A percentile compares a stretch with the other conserved stretches of the same genome.
Evolutionary conservation across 1,284 basidiomycete species (phyloP).

Genomic region (Leccinum ponderosum): DNA sequence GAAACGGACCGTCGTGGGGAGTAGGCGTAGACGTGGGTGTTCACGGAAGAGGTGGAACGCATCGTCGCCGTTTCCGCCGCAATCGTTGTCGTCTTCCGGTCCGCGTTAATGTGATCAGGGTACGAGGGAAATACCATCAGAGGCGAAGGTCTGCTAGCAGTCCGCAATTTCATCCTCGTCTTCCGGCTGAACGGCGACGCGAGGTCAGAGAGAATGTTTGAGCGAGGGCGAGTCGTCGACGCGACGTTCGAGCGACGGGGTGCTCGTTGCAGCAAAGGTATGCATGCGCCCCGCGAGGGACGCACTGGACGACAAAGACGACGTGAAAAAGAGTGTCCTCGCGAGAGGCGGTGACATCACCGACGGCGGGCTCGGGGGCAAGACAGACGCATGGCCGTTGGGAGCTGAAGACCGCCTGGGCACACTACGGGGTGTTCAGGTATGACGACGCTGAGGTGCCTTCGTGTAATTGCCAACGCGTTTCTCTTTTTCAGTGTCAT

Average conservation of each 20-base stretch:
- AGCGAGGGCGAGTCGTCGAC: background rate
- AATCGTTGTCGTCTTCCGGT: background rate
- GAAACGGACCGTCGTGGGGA: background rate
- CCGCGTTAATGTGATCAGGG: background rate
- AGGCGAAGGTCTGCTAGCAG: constrained; percentile 3
- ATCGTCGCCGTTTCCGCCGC: background rate
- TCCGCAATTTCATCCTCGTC: constrained; percentile 2
- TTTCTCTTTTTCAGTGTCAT: background rate
- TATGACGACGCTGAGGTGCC: constrained; percentile 15
- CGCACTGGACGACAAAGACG: no score
- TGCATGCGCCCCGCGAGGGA: no score
- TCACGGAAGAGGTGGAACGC: background rate
- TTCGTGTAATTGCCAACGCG: constrained; percentile 17
- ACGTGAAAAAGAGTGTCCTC: constrained; percentile 11
- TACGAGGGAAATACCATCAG: constrained; percentile 28
- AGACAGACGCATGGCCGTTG: constrained; percentile 22
- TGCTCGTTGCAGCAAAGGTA: background rate
- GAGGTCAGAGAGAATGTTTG: constrained; percentile 16
- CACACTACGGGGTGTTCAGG: constrained; percentile 6
- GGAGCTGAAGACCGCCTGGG: constrained; percentile 15
- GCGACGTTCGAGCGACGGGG: background rate
- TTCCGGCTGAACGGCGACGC: constrained; percentile 17
- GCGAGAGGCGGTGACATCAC: constrained; percentile 35
- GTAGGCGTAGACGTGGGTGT: background rate
- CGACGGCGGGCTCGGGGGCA: constrained; percentile 30